phyloP scores from a whole-genome alignment of 2,329 filamentous ascomycete species.

The Neopestalotiopsis rosae region DNA sequence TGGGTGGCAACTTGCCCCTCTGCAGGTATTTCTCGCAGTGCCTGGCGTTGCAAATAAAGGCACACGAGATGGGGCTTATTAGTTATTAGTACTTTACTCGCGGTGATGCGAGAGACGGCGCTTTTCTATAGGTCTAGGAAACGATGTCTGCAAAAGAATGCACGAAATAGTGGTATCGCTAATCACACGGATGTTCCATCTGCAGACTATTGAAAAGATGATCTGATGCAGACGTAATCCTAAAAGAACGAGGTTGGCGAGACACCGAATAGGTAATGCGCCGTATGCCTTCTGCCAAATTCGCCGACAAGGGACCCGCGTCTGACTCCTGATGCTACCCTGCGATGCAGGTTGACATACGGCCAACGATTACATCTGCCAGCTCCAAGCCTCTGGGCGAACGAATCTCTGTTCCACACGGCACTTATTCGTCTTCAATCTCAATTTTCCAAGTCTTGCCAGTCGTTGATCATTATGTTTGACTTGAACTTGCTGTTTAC shows the following conservation, averaged over 20 bases:
- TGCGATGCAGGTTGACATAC: neutral
- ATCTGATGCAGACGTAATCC: too few relatives aligned
- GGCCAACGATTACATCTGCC: neutral
- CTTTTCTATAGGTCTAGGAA: too few relatives aligned
- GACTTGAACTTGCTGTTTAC: neutral
- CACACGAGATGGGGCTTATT: slow-evolving; percentile 43
- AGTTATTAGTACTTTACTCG: neutral
- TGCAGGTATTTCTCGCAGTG: slow-evolving; percentile 52
- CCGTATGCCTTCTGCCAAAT: too few relatives aligned
- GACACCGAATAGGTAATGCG: too few relatives aligned
- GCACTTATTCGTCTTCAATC: too few relatives aligned
- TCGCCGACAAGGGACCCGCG: neutral
- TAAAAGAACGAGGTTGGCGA: too few relatives aligned
- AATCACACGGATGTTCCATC: too few relatives aligned
- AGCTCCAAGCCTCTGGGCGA: neutral
- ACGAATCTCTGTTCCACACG: too few relatives aligned
- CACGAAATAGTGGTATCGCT: too few relatives aligned
- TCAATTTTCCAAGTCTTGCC: neutral
- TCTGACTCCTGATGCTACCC: neutral
- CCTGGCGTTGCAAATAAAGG: slow-evolving; percentile 56
- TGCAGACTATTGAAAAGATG: too few relatives aligned
- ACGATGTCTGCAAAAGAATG: too few relatives aligned
- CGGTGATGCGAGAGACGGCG: too few relatives aligned
- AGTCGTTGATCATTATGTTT: neutral
- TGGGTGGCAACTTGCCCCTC: slow-evolving; percentile 55